Evolutionary conservation across 495 filamentous ascomycete species (phyloP), one percentile per base, ranked within the genome.

Genomic region (Penicillium chermesinum): DNA sequence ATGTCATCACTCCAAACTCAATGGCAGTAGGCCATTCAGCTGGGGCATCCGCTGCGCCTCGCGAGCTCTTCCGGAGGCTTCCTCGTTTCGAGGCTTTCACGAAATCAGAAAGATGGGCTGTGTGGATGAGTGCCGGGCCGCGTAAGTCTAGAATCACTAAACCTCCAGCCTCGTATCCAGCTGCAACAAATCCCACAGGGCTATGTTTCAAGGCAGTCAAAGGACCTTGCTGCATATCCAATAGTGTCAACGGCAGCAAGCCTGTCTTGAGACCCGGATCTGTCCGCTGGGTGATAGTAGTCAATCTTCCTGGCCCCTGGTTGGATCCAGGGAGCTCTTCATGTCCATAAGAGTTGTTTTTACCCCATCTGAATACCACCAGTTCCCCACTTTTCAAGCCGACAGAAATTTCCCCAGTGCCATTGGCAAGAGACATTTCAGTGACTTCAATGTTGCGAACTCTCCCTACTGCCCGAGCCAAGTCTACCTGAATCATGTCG

Each of bases 1-100:
- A 71, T 10, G 85, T 93, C 82, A 98, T 84, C 21, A 96, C 88
- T 48, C 87, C 89, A 71, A 97, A 98, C 64, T 96, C 87, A 9
- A 96, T 76, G 33, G 67, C 71, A 6, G 83, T 88, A 21, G 82
- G 81, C 82, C 82, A 95, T 60, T 94, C 91, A 19, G 66, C 58
- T 42, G 78, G 64, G 47, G 54, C n/a, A 2, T 72, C 61, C 3
- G 65, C 64, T 21, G 77, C 63, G 14, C 66, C 67, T 42, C 74
- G 35, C 10, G 42, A 77, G 39, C 65, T 62, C 53, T 72, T 74
- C 22, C 74, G 66, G 54, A 96, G 84, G 44, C 85, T 87, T 21
- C 77, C 69, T 9, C 83, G 79, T 63, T 88, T 95, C 41, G 83
- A 62, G 5, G 73, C 65, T 60, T 87, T 88, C 27, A 73, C 61